Percentiles rank a stretch among this genome's conserved stretches.
Conservation (phyloP, 2,329 filamentous ascomycete genomes). For the Cladosporium austrohemisphaericum region DNA sequence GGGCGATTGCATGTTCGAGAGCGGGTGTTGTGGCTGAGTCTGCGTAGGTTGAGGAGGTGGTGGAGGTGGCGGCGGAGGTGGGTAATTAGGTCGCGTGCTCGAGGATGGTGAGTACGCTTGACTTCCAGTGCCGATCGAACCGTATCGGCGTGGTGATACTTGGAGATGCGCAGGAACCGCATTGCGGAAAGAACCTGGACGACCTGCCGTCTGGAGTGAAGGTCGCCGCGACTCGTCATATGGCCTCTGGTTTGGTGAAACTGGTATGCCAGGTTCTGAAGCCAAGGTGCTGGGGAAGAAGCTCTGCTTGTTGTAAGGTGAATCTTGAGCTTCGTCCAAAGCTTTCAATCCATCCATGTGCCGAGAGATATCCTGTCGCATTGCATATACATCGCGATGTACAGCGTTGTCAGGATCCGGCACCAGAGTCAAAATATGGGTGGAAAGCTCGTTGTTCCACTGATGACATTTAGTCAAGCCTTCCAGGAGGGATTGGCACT, state of each 20-base stretch:
- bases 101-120: slow-evolving; percentile 66
- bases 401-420: slow-evolving; percentile 72
- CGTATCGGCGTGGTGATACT: slow-evolving; percentile 76
- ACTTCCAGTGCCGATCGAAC: slow-evolving; percentile 71
- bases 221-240: slow-evolving; percentile 77
- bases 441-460: slow-evolving; percentile 81
- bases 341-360: slow-evolving; percentile 57
- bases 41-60: slow-evolving; percentile 46
- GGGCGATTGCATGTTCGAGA: slow-evolving; percentile 54
- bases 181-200: slow-evolving; percentile 68
- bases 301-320: slow-evolving; percentile 37
- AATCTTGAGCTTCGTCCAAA: slow-evolving; percentile 62
- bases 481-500: slow-evolving; percentile 78
- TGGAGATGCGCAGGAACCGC: slow-evolving; percentile 73
- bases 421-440: slow-evolving; percentile 68
- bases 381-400: slow-evolving; percentile 65
- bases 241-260: slow-evolving; percentile 82
- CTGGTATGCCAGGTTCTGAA: slow-evolving; percentile 46
- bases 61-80: slow-evolving; percentile 59
- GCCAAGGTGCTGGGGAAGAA: slow-evolving; percentile 36
- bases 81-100: slow-evolving; percentile 56
- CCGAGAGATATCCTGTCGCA: slow-evolving; percentile 61
- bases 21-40: slow-evolving; percentile 56
- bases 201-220: slow-evolving; percentile 61
- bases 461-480: slow-evolving; percentile 70